These are phyloP conservation scores for Rubus parviflorus DNA, from an alignment of 306 rosid species.

Conservation along the genomic window DNA sequence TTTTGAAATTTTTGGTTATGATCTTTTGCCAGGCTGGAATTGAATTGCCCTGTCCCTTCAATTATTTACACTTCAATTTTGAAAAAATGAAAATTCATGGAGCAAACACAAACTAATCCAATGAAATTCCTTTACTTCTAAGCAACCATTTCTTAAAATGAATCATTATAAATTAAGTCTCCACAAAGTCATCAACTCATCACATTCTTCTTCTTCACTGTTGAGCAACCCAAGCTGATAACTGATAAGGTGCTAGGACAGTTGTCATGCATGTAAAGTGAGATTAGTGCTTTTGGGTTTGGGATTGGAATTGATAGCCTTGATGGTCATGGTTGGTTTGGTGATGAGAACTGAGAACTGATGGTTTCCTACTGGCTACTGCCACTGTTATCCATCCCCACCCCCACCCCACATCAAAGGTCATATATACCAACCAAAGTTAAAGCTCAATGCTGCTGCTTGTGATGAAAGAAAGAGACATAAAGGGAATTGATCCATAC, in stretches of 20 bases:
- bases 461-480: constrained; percentile 31
- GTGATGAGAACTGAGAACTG: constrained; percentile 30
- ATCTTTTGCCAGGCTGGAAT: neutral
- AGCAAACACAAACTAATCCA: neutral
- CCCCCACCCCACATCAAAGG: constrained; percentile 9
- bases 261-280: constrained; percentile 6
- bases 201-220: neutral
- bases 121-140: constrained; percentile 4
- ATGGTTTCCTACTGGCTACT: constrained; percentile 8
- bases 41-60: neutral
- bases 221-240: neutral
- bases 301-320: constrained; percentile 2
- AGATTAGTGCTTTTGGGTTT: neutral
- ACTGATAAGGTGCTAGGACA: constrained; percentile 11
- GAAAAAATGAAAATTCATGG: neutral
- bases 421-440: constrained; percentile 24
- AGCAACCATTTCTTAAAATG: constrained; percentile 2
- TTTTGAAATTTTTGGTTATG: neutral
- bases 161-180: neutral
- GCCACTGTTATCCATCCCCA: neutral
- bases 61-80: neutral
- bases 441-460: constrained; percentile 24
- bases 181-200: neutral
- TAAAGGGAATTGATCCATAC: constrained; percentile 1
- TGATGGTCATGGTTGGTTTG: constrained; percentile 24